These are phyloP conservation scores for Phialemoniopsis sp. DNA, from an alignment of 2,329 filamentous ascomycete species.

Conservation along the genomic window DNA sequence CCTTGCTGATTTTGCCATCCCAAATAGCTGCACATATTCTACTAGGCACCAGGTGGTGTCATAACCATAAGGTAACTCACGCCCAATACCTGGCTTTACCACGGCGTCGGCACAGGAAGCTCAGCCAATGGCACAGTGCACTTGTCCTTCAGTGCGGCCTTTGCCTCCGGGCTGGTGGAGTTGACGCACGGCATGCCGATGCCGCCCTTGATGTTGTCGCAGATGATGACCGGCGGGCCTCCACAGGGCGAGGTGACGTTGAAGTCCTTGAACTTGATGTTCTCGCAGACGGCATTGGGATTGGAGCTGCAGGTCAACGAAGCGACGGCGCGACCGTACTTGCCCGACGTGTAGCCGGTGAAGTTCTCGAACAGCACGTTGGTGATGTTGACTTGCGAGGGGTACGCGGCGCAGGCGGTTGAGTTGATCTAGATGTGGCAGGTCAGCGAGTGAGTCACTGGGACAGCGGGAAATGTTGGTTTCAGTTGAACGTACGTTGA, in stretches of 20 bases:
- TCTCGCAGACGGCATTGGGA: slow-evolving; percentile 46
- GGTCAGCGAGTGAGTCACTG: not conserved
- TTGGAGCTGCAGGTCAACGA: slow-evolving; percentile 43
- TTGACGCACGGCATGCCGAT: slow-evolving; percentile 25
- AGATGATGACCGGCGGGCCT: slow-evolving; percentile 38
- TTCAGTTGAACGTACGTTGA: slow-evolving; percentile 37
- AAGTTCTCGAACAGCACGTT: slow-evolving; percentile 57
- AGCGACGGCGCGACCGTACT: slow-evolving; percentile 48
- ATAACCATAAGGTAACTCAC: too few relatives aligned
- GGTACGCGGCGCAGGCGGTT: slow-evolving; percentile 46
- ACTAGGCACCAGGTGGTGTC: too few relatives aligned
- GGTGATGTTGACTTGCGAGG: slow-evolving; percentile 53
- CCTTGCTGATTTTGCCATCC: too few relatives aligned
- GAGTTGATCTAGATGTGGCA: slow-evolving; percentile 24
- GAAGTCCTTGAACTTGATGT: slow-evolving; percentile 51
- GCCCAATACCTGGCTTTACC: too few relatives aligned
- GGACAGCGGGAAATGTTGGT: not conserved
- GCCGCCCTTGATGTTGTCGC: slow-evolving; percentile 37
- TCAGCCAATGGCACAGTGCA: slow-evolving; percentile 12
- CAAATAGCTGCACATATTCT: too few relatives aligned
- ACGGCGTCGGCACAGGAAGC: too few relatives aligned
- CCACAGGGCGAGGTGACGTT: slow-evolving; percentile 45
- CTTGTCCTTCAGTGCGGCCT: slow-evolving; percentile 21
- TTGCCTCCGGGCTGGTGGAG: slow-evolving; percentile 24
- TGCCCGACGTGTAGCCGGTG: slow-evolving; percentile 33